Conservation (phyloP, 202 grass and related monocot genomes). For the Schoenoplectus triqueter region DNA sequence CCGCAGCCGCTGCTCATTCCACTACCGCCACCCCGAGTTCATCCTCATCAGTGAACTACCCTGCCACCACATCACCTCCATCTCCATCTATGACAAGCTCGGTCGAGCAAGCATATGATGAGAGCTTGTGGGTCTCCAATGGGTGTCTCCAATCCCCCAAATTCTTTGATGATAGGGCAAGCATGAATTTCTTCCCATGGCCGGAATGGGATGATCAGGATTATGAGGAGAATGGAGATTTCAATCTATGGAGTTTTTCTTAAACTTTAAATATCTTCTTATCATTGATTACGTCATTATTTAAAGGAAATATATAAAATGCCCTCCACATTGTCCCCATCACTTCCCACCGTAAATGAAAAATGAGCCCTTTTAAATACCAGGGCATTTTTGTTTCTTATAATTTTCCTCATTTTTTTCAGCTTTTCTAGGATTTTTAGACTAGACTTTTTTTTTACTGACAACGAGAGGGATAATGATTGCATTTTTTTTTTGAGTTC, state of each 20-base stretch:
- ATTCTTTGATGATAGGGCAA: not conserved
- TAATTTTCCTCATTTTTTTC: not conserved
- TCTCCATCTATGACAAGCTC: slow-evolving; percentile 13
- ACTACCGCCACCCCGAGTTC: not conserved
- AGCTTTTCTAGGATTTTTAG: slow-evolving; percentile 11
- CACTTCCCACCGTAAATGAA: no score
- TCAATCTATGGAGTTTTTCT: slow-evolving; percentile 30
- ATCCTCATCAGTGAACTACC: not conserved
- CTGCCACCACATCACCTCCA: not conserved
- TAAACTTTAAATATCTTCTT: not conserved
- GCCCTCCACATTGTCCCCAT: no score
- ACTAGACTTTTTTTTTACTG: not conserved
- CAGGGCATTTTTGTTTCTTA: not conserved
- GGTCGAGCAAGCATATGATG: not conserved
- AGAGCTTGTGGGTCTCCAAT: not conserved
- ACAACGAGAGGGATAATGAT: slow-evolving; percentile 12
- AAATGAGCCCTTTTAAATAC: not conserved
- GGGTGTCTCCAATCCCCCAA: slow-evolving; percentile 9
- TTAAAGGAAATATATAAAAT: no score
- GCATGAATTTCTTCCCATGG: slow-evolving; percentile 17
- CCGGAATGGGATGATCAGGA: not conserved
- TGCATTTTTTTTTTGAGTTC: not conserved
- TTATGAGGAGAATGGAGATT: slow-evolving; percentile 9
- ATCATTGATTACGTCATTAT: not conserved
- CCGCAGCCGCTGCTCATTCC: slow-evolving; percentile 54